phyloP scores from a whole-genome alignment of 2,329 filamentous ascomycete genomes.

The Dothideomycetes sp. region DNA sequence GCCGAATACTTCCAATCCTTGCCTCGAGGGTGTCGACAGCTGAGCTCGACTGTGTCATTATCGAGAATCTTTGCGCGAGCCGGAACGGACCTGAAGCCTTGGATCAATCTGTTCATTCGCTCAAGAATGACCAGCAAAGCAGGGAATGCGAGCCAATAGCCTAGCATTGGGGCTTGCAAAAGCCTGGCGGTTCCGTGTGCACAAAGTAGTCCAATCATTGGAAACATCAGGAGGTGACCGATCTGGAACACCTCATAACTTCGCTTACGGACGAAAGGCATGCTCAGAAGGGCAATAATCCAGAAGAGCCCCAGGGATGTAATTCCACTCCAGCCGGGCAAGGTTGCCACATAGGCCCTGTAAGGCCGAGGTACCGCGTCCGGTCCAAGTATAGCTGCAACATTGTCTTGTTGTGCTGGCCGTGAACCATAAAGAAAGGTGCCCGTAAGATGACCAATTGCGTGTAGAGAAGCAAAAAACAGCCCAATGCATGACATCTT shows the following conservation, averaged over 20 bases:
- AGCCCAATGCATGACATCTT: slow-evolving; percentile 42
- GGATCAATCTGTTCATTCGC: slow-evolving; percentile 32
- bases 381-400: slow-evolving; percentile 34
- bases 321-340: slow-evolving; percentile 42
- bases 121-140: slow-evolving; percentile 41
- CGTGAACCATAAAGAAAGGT: slow-evolving; percentile 41
- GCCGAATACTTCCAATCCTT: slow-evolving; percentile 43
- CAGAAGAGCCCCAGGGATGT: slow-evolving; percentile 40
- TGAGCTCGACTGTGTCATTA: slow-evolving; percentile 41
- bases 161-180: slow-evolving; percentile 46
- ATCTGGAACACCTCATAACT: slow-evolving; percentile 49
- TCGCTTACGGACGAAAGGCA: slow-evolving; percentile 39
- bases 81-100: slow-evolving; percentile 38
- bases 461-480: slow-evolving; percentile 41
- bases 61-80: slow-evolving; percentile 41
- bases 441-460: slow-evolving; percentile 43
- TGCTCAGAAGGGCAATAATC: slow-evolving; percentile 35
- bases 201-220: slow-evolving; percentile 44
- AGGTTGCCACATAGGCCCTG: slow-evolving; percentile 32
- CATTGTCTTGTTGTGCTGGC: slow-evolving; percentile 30
- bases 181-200: slow-evolving; percentile 42
- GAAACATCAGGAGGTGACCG: slow-evolving; percentile 47
- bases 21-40: slow-evolving; percentile 36
- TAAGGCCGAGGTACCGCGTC: slow-evolving; percentile 36
- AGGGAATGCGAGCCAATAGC: slow-evolving; percentile 45